These are phyloP conservation scores for Alternaria sp. DNA, from an alignment of 2,329 filamentous ascomycete genomes.

Conservation along the genomic window DNA sequence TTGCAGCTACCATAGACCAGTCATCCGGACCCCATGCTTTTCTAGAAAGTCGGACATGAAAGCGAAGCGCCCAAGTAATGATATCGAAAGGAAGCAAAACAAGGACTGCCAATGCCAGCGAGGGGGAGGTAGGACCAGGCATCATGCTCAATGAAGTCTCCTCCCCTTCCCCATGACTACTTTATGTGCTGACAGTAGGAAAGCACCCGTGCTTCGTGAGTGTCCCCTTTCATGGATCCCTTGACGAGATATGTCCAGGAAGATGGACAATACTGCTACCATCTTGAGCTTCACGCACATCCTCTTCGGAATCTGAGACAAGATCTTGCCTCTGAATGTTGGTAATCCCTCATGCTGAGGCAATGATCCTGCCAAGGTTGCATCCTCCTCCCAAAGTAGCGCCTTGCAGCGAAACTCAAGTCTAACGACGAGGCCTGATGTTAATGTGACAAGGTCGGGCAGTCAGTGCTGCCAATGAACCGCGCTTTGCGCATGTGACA, in stretches of 20 bases:
- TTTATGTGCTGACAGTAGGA: neutral
- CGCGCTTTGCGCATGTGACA: neutral
- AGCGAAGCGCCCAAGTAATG: constrained; percentile 15
- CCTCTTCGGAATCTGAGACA: neutral
- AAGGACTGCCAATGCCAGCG: constrained; percentile 13
- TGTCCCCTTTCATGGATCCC: neutral
- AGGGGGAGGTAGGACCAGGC: constrained; percentile 10
- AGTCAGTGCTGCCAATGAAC: neutral
- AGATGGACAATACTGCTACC: neutral
- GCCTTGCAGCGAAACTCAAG: neutral
- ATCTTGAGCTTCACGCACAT: neutral
- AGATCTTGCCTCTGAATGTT: neutral
- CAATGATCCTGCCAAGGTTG: neutral
- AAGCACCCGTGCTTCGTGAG: neutral
- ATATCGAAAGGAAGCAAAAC: constrained; percentile 18
- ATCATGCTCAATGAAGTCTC: neutral
- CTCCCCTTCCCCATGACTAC: neutral
- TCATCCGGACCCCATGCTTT: constrained; percentile 39
- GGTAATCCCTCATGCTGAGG: neutral
- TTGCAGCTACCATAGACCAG: constrained; percentile 31
- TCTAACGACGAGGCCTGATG: neutral
- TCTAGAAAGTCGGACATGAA: constrained; percentile 19
- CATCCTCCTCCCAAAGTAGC: neutral
- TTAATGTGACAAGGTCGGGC: neutral
- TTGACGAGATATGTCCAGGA: neutral